These are phyloP conservation scores for Lupinus albus DNA, from an alignment of 306 rosid species.

Conservation along the genomic window DNA sequence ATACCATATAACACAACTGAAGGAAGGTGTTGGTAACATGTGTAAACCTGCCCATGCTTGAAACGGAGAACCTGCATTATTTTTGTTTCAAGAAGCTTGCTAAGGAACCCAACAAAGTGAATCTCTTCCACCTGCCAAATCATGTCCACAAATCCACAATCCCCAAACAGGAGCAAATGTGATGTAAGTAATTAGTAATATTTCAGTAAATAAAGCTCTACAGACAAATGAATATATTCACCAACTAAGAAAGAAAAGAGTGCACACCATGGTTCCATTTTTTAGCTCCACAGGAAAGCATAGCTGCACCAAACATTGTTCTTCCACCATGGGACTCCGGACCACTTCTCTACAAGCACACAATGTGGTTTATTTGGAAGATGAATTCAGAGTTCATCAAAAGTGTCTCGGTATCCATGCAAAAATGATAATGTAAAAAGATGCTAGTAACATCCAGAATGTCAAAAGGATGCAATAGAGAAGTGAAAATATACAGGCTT, in stretches of 20 bases:
- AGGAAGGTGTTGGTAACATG: conserved; percentile 30
- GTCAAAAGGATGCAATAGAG: conserved; percentile 30
- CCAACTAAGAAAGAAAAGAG: conserved; percentile 24
- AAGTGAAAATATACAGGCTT: conserved; percentile 36
- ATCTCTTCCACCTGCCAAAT: conserved; percentile 84
- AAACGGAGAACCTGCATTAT: conserved; percentile 92
- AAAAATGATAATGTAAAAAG: conserved; percentile 10
- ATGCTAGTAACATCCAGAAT: conserved; percentile 30
- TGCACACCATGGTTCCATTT: conserved; percentile 80
- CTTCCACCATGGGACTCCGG: conserved; percentile 96
- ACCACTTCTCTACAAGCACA: conserved; percentile 80
- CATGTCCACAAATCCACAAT: conserved; percentile 32
- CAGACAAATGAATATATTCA: conserved; percentile 27
- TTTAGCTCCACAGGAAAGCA: conserved; percentile 89
- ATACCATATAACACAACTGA: conserved; percentile 30
- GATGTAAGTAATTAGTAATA: conserved; percentile 30
- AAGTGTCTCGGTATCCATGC: conserved; percentile 29
- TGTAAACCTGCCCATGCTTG: conserved; percentile 87
- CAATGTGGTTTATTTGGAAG: conserved; percentile 42
- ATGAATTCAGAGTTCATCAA: conserved; percentile 38
- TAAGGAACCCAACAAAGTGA: conserved; percentile 82
- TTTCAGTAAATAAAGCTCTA: conserved; percentile 19
- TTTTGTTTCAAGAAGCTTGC: conserved; percentile 94
- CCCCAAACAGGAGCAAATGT: conserved; percentile 34
- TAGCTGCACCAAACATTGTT: conserved; percentile 88